Percentiles rank a stretch among this genome's conserved stretches.
Evolutionary conservation across 345 rosid species (phyloP).

Genomic region (Viola odorata): DNA sequence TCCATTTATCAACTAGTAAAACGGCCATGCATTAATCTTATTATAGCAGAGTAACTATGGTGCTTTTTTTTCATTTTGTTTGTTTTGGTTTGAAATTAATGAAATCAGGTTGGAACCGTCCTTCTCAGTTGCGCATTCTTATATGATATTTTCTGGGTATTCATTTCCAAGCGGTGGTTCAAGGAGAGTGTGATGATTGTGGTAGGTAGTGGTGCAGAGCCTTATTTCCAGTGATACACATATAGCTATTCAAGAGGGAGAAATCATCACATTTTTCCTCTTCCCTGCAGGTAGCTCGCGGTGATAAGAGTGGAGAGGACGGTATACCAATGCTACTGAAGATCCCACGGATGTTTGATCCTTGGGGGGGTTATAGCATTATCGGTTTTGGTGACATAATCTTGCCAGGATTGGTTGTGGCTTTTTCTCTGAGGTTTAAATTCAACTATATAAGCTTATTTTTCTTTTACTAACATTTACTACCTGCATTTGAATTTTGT

Average conservation of each 20-base stretch:
- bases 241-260: no score
- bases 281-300: conserved; percentile 80
- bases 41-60: neutral
- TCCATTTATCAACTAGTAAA: neutral
- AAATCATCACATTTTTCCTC: neutral
- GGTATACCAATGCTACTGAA: conserved; percentile 95
- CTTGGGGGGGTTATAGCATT: conserved; percentile 99
- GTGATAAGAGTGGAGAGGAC: conserved; percentile 90
- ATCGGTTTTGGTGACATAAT: conserved; percentile 98
- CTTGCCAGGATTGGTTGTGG: conserved; percentile 86
- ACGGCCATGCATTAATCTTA: neutral
- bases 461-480: no score
- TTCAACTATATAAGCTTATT: no score
- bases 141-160: conserved; percentile 99
- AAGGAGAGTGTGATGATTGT: conserved; percentile 99
- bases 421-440: conserved; percentile 77
- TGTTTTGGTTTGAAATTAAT: conserved; percentile 10
- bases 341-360: conserved; percentile 96
- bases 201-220: conserved; percentile 42
- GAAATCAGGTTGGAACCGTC: conserved; percentile 83
- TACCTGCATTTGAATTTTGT: neutral
- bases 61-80: neutral
- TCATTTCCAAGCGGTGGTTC: conserved; percentile 92
- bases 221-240: no score
- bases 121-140: conserved; percentile 91